Evolutionary conservation across 257 asterid genomes (phyloP).

Genomic region (Solanum dulcamara): DNA sequence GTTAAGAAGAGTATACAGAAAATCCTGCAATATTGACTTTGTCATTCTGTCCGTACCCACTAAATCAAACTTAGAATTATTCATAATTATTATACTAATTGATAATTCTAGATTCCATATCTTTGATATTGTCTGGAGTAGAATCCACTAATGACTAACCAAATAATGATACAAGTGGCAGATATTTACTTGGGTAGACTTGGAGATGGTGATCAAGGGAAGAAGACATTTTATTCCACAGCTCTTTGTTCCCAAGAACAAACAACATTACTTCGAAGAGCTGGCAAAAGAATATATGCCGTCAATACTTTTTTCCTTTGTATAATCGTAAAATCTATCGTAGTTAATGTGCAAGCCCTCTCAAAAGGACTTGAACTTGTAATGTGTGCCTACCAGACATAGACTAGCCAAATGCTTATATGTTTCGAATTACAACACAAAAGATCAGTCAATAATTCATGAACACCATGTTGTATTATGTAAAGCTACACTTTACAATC

Average conservation of each 20-base stretch:
- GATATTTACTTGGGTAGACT: constrained; percentile 1
- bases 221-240: constrained; percentile 17
- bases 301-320: background rate
- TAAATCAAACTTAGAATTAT: background rate
- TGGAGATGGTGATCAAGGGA: constrained; percentile 9
- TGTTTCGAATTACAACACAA: background rate
- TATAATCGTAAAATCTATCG: background rate
- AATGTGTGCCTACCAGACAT: background rate
- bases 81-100: background rate
- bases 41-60: background rate
- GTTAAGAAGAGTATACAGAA: background rate
- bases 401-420: background rate
- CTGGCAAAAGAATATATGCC: background rate
- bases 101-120: constrained; percentile 7
- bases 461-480: background rate
- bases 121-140: constrained; percentile 7
- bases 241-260: constrained; percentile 1
- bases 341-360: background rate
- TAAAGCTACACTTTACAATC: constrained; percentile 10
- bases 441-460: background rate
- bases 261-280: background rate
- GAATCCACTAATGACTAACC: constrained; percentile 6
- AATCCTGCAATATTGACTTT: background rate
- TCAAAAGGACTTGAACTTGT: background rate
- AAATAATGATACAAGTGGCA: constrained; percentile 13